phyloP scores from a whole-genome alignment of 495 filamentous ascomycete genomes.

The Neurospora sp. region DNA sequence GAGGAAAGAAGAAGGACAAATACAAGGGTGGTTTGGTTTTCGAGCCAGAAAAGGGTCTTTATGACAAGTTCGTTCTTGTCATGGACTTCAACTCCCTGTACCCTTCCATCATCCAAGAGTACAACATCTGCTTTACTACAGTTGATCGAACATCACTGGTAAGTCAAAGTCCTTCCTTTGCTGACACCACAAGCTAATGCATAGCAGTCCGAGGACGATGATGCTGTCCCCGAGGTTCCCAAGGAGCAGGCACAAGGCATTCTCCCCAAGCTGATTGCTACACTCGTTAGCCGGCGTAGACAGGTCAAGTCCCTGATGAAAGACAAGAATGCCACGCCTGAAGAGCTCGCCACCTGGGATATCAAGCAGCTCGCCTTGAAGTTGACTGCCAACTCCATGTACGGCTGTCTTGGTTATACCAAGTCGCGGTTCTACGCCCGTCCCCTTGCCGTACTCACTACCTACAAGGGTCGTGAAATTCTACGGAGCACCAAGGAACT shows the following conservation, averaged over 20 bases:
- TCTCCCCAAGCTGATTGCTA: slow-evolving; percentile 80
- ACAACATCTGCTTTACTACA: slow-evolving; percentile 98
- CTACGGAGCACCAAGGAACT: slow-evolving; percentile 88
- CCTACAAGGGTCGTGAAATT: slow-evolving; percentile 96
- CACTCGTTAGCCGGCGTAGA: slow-evolving; percentile 73
- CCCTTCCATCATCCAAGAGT: slow-evolving; percentile 98
- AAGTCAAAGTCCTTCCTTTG: slow-evolving; percentile 9
- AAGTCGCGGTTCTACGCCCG: slow-evolving; percentile 94
- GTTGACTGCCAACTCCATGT: slow-evolving; percentile 98
- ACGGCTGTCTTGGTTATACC: slow-evolving; percentile 93
- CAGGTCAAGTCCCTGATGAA: slow-evolving; percentile 97
- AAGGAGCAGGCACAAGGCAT: slow-evolving; percentile 64
- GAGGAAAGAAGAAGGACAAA: slow-evolving; percentile 92
- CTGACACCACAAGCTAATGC: slow-evolving; percentile 10
- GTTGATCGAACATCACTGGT: slow-evolving; percentile 65
- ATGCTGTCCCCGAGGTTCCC: slow-evolving; percentile 62
- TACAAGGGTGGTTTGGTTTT: slow-evolving; percentile 98
- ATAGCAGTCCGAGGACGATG: slow-evolving; percentile 63
- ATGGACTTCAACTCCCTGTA: slow-evolving; percentile 99
- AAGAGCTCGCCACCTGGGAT: slow-evolving; percentile 91
- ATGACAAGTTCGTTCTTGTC: slow-evolving; percentile 92
- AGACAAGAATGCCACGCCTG: slow-evolving; percentile 71
- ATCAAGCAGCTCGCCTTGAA: slow-evolving; percentile 96
- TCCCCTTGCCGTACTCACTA: slow-evolving; percentile 89
- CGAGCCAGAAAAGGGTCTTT: slow-evolving; percentile 92